Base-by-base conservation (phyloP, 306 rosid species). In the Amphicarpaea edgeworthii region DNA sequence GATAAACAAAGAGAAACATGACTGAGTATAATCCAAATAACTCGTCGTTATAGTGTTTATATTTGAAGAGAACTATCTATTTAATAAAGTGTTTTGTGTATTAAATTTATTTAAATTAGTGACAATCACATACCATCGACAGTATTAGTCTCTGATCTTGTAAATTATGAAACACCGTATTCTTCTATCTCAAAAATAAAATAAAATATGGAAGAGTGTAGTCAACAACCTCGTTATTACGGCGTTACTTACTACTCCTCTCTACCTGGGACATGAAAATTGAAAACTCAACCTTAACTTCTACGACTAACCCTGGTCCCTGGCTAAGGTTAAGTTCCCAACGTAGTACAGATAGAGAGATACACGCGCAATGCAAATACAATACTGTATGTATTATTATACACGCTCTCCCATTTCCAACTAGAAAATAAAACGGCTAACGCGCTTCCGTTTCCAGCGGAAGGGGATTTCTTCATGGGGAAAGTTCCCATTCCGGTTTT, bases 191-290 rank as follows among this genome's bases (percentile, higher is more conserved):
- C n/a, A n/a, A n/a, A n/a, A n/a, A n/a, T n/a, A n/a, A n/a, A n/a
- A n/a, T n/a, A n/a, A n/a, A n/a, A n/a, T n/a, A n/a, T n/a, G n/a
- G n/a, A n/a, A n/a, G 20, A 12, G 38, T 20, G 12, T 23, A 41
- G 71, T 66, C 71, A 66, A 42, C 71, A 20, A 66, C 71, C 71
- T 7, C 54, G 38, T 66, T 42, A 65, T 65, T 65, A 66, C 71
- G 54, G 54, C 20, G 71, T 66, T 65, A 66, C 15, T n/a, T 3
- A 34, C 32, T 28, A 4, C 11, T 60, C 7, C 7, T 59, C 7
- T 59, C 7, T 14, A 61, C 68, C 6, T n/a, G 68, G 26, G 24
- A 21, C 8, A 23, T 2, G 14, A 21, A 20, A 4, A 3, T 0
- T 55, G 62, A 16, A 62, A 65, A 41, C 71, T 41, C 37, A 41